Conservation (phyloP, 352 stramenopile genomes). For the Thalassiosira oceanica region DNA sequence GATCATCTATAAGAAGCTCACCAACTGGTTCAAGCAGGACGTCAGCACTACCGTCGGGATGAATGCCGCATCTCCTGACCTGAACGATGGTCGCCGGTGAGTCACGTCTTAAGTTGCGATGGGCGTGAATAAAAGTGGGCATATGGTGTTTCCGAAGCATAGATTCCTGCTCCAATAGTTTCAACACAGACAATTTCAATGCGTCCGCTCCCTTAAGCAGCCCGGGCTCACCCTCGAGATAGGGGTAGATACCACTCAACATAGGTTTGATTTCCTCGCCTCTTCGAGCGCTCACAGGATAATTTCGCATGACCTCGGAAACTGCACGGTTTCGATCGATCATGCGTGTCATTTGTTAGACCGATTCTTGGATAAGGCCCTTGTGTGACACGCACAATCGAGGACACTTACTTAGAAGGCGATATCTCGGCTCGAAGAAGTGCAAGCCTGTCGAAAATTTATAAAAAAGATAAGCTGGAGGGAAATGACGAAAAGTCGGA, state of each 20-base stretch:
- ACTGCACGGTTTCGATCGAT: too few species aligned
- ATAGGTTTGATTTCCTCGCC: conserved; percentile 31
- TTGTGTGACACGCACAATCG: too few species aligned
- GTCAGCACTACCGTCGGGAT: conserved; percentile 60
- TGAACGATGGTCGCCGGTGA: conserved; percentile 61
- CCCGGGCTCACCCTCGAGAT: background rate
- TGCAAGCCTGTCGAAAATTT: too few species aligned
- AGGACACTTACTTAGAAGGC: too few species aligned
- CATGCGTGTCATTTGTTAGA: too few species aligned
- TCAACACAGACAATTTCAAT: conserved; percentile 21
- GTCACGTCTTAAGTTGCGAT: conserved; percentile 35
- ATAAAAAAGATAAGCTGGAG: too few species aligned
- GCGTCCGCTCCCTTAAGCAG: conserved; percentile 20
- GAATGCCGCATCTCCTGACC: conserved; percentile 45
- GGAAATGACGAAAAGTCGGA: too few species aligned
- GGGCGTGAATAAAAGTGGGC: conserved; percentile 59
- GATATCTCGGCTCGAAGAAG: conserved; percentile 76
- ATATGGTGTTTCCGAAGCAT: conserved; percentile 29
- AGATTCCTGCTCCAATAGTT: conserved; percentile 29
- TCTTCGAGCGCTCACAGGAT: conserved; percentile 29
- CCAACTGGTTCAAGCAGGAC: conserved; percentile 51
- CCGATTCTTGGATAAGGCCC: too few species aligned
- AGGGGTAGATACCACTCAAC: conserved; percentile 27
- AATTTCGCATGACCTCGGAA: conserved; percentile 51
- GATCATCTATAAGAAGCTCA: too few species aligned